Percentiles rank a stretch among this genome's conserved stretches.
Conservation (phyloP, 73 alveolate genomes). For the Effrenium voratum region DNA sequence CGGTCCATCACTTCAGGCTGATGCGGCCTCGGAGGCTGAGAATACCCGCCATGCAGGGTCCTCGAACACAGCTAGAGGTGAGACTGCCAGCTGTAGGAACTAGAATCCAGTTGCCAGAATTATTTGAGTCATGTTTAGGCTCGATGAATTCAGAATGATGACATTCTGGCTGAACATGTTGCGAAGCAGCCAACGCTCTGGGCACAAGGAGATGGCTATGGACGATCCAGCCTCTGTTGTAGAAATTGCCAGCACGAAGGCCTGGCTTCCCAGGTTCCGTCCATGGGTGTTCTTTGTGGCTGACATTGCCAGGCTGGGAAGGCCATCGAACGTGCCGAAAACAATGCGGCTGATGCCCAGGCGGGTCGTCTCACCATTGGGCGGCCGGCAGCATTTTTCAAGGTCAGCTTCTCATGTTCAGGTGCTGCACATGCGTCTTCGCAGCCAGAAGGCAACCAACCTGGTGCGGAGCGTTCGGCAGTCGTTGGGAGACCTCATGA, state of each 20-base stretch:
- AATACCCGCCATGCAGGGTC: slow-evolving; percentile 36
- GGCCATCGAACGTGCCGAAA: slow-evolving; percentile 71
- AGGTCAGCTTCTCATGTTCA: neutral
- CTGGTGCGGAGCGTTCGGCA: slow-evolving; percentile 59
- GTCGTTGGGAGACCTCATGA: slow-evolving; percentile 39
- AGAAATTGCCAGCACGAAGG: slow-evolving; percentile 88
- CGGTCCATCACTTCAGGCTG: slow-evolving; percentile 6
- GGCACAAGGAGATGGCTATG: slow-evolving; percentile 52
- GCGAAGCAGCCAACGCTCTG: too few relatives aligned
- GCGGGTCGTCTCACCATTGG: too few relatives aligned
- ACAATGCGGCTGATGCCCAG: slow-evolving; percentile 82
- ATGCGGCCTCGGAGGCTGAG: slow-evolving; percentile 55
- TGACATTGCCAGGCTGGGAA: slow-evolving; percentile 33
- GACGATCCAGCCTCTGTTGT: slow-evolving; percentile 89
- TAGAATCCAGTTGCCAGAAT: neutral
- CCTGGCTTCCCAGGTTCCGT: neutral
- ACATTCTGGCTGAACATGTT: too few relatives aligned
- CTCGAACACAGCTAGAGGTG: neutral
- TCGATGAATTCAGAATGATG: too few relatives aligned
- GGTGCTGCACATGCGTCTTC: slow-evolving; percentile 84
- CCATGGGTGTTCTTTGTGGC: neutral
- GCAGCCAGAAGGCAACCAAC: slow-evolving; percentile 74
- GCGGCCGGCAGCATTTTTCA: too few relatives aligned
- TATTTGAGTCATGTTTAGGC: too few relatives aligned
- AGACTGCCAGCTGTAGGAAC: neutral